Evolutionary conservation across 257 asterid species (phyloP).

Genomic region (Hygrophila difformis): DNA sequence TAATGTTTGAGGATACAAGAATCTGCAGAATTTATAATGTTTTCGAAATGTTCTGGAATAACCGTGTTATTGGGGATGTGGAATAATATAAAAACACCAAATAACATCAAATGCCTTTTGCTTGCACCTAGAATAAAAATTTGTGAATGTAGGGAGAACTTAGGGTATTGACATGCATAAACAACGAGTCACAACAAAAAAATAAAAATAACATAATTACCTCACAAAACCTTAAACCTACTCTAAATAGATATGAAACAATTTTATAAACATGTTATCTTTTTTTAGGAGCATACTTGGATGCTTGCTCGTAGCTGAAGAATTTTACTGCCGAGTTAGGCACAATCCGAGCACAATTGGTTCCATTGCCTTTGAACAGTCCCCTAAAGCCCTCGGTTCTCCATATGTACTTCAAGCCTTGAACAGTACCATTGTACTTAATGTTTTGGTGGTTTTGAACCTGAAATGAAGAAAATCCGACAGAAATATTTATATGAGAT

Average conservation of each 20-base stretch:
- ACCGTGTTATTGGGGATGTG: no score
- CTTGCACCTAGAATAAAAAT: no score
- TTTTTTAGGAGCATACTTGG: constrained; percentile 53
- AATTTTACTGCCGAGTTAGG: constrained; percentile 98
- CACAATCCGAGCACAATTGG: constrained; percentile 92
- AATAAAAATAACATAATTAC: not conserved
- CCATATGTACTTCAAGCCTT: constrained; percentile 88
- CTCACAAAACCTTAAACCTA: constrained; percentile 1
- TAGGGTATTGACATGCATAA: not conserved
- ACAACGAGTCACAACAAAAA: constrained; percentile 8
- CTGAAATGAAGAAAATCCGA: constrained; percentile 28
- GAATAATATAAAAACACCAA: no score
- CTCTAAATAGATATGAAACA: not conserved
- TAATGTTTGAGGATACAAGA: no score
- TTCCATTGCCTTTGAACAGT: constrained; percentile 87
- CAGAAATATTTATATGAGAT: constrained; percentile 10
- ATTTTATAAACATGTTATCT: constrained; percentile 5
- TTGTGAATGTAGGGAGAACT: no score
- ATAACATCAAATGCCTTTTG: no score
- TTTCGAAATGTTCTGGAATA: no score
- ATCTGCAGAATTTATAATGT: no score
- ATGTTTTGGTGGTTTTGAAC: constrained; percentile 89
- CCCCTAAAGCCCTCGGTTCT: constrained; percentile 85
- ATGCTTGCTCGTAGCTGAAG: constrained; percentile 99
- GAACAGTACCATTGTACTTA: constrained; percentile 79